These are phyloP conservation scores for Chalciporus sp. DNA, from an alignment of 1,284 basidiomycete genomes.

Conservation along the genomic window DNA sequence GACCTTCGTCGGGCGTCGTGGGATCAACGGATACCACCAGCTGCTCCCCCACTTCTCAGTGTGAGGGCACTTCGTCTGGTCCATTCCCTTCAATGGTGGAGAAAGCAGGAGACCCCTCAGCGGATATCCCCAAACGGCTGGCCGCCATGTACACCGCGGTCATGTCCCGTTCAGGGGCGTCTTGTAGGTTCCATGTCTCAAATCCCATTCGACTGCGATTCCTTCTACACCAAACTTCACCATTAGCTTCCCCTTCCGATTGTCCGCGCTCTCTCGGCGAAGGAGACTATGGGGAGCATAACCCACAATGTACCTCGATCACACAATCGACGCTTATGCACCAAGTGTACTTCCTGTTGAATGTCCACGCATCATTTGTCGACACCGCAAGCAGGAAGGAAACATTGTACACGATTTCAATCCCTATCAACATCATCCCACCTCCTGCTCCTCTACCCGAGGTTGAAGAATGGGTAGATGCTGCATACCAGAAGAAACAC, in stretches of 20 bases:
- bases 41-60: conserved; percentile 7
- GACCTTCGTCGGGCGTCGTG: conserved; percentile 21
- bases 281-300: conserved; percentile 52
- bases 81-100: conserved; percentile 24
- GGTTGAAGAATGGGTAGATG: conserved; percentile 66
- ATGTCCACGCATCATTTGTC: conserved; percentile 70
- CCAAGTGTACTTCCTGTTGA: conserved; percentile 65
- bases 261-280: conserved; percentile 42
- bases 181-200: conserved; percentile 76
- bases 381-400: conserved; percentile 67
- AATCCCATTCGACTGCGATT: conserved; percentile 70
- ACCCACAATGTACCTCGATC: conserved; percentile 69
- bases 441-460: conserved; percentile 74
- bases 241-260: conserved; percentile 55
- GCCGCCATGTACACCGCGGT: conserved; percentile 47
- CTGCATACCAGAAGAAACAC: conserved; percentile 82
- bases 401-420: conserved; percentile 56
- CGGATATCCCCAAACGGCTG: conserved; percentile 39
- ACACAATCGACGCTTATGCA: conserved; percentile 77
- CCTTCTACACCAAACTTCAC: conserved; percentile 61
- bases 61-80: conserved; percentile 33
- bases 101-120: conserved; percentile 37
- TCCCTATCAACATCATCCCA: conserved; percentile 71
- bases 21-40: conserved; percentile 5
- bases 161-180: conserved; percentile 73